These are phyloP conservation scores for Cordyceps pruinosa DNA, from an alignment of 2,329 filamentous ascomycete species.

Conservation along the genomic window DNA sequence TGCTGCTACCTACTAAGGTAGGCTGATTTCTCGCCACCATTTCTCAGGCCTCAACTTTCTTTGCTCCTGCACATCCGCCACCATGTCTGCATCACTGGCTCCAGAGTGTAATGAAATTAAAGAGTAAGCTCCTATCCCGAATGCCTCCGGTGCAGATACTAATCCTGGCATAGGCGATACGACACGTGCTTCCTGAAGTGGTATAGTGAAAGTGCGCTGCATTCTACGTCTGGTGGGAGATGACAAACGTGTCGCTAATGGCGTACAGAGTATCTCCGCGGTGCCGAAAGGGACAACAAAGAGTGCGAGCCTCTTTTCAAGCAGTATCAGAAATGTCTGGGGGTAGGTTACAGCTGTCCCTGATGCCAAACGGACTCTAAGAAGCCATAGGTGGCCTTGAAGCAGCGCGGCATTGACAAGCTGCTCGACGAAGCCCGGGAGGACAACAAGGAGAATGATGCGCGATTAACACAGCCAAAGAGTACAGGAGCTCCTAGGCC, in stretches of 20 bases:
- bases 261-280: conserved; percentile 74
- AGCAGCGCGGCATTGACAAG: conserved; percentile 84
- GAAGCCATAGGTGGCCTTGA: conserved; percentile 63
- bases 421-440: conserved; percentile 88
- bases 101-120: conserved; percentile 94
- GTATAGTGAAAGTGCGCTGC: conserved; percentile 88
- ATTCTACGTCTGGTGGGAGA: conserved; percentile 12
- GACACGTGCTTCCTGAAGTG: conserved; percentile 97
- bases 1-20: conserved; percentile 3
- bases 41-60: neutral
- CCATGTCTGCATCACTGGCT: conserved; percentile 89
- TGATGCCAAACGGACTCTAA: neutral
- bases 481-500: conserved; percentile 24
- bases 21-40: conserved; percentile 11
- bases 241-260: conserved; percentile 10
- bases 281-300: conserved; percentile 69
- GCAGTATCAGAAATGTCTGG: conserved; percentile 80
- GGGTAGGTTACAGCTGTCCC: conserved; percentile 45
- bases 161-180: conserved; percentile 60
- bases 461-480: conserved; percentile 38
- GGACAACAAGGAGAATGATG: conserved; percentile 82
- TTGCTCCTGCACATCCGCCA: conserved; percentile 15
- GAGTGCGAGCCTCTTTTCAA: conserved; percentile 84
- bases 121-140: conserved; percentile 53
- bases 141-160: neutral